Percentiles rank a stretch among this genome's conserved stretches.
Conservation (phyloP, 2,329 filamentous ascomycete genomes). For the Leptodontidium sp. region DNA sequence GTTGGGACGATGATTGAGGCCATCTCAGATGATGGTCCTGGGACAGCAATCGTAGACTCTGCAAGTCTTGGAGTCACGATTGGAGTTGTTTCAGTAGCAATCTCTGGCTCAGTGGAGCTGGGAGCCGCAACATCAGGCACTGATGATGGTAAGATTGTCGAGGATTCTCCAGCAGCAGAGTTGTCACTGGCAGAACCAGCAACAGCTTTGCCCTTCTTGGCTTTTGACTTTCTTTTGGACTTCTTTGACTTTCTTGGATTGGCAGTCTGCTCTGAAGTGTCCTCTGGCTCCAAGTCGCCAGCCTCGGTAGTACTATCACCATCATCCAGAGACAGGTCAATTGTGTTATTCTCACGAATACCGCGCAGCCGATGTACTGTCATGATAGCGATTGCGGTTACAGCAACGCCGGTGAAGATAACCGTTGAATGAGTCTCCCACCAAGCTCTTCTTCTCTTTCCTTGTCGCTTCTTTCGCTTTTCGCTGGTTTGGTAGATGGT, state of each 20-base stretch:
- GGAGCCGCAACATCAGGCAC: not conserved
- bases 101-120: not conserved
- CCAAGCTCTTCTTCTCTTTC: not conserved
- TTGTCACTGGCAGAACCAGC: not conserved
- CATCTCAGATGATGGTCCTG: not conserved
- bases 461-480: not conserved
- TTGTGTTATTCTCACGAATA: not conserved
- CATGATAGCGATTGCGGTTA: too few species aligned
- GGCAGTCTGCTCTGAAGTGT: not conserved
- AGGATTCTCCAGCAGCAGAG: conserved; percentile 2
- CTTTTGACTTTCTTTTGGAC: not conserved
- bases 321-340: not conserved
- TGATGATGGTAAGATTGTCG: conserved; percentile 8
- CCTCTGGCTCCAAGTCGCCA: not conserved
- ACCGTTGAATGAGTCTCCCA: not conserved
- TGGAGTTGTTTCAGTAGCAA: not conserved
- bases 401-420: too few species aligned
- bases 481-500: not conserved
- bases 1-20: not conserved
- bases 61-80: not conserved
- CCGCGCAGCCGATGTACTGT: too few species aligned
- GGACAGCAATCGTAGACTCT: not conserved
- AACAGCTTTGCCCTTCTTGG: not conserved
- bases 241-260: not conserved
- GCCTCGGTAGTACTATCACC: not conserved